A percentile compares a stretch with the other conserved stretches of the same genome.
phyloP scores from a whole-genome alignment of 148 eudicot species.

The Persicaria tinctoria region DNA sequence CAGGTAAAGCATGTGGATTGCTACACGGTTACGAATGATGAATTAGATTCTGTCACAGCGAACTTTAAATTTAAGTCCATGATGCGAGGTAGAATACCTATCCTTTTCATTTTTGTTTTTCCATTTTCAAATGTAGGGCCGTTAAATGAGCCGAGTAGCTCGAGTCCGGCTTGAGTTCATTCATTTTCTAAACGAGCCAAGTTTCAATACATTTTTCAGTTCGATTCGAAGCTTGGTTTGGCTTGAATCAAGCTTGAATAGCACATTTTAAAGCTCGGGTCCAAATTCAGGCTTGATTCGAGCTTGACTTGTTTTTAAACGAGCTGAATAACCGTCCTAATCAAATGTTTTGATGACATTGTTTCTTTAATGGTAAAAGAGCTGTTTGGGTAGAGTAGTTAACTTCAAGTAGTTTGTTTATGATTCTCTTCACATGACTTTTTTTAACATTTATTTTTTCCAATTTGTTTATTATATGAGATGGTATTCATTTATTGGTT shows the following conservation, averaged over 20 bases:
- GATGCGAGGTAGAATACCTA: slow-evolving; percentile 75
- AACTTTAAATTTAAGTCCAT: slow-evolving; percentile 72
- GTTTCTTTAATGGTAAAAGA: not conserved
- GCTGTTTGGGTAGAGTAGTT: not conserved
- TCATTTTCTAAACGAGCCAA: too few relatives aligned
- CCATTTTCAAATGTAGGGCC: not conserved
- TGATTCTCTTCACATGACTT: not conserved
- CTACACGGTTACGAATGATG: slow-evolving; percentile 51
- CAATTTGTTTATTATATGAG: too few relatives aligned
- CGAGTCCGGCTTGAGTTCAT: too few relatives aligned
- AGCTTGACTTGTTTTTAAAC: too few relatives aligned
- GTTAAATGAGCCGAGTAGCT: too few relatives aligned
- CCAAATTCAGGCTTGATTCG: too few relatives aligned
- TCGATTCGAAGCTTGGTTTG: too few relatives aligned
- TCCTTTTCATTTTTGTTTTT: not conserved
- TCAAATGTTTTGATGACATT: not conserved
- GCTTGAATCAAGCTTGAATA: too few relatives aligned
- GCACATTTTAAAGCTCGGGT: too few relatives aligned
- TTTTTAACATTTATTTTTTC: not conserved
- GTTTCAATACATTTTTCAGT: too few relatives aligned
- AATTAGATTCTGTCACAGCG: slow-evolving; percentile 68
- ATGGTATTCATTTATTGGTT: not conserved
- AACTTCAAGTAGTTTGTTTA: not conserved
- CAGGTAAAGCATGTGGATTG: slow-evolving; percentile 94
- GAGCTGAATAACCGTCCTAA: too few relatives aligned